Evolutionary conservation across 2,329 filamentous ascomycete genomes (phyloP).

Genomic region (Colletotrichum costaricense): DNA sequence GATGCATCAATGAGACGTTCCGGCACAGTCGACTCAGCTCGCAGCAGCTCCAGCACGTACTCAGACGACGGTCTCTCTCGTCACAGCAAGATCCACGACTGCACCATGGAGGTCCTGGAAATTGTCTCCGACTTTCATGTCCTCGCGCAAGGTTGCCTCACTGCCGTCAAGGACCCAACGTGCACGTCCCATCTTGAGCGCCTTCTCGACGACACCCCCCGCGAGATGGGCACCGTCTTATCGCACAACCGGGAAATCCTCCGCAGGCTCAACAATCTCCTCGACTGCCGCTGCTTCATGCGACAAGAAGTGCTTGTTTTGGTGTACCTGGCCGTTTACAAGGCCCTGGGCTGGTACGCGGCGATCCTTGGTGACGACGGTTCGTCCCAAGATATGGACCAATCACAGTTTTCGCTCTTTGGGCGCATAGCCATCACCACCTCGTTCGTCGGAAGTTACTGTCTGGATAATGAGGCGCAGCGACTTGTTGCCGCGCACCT

Average conservation of each 20-base stretch:
- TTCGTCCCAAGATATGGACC: not conserved
- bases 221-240: constrained; percentile 8
- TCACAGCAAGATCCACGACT: constrained; percentile 5
- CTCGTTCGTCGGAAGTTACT: constrained; percentile 7
- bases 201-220: not conserved
- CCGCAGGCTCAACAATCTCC: not conserved
- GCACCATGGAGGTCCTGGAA: not conserved
- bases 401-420: not conserved
- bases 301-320: constrained; percentile 13
- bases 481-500: constrained; percentile 11
- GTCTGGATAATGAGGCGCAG: constrained; percentile 10
- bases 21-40: not conserved
- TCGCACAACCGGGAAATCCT: not conserved
- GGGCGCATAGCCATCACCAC: constrained; percentile 1
- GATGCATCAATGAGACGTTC: not conserved
- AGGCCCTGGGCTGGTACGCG: constrained; percentile 14
- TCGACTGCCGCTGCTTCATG: constrained; percentile 8
- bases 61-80: not conserved
- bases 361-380: constrained; percentile 6
- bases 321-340: constrained; percentile 2
- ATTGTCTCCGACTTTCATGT: not conserved
- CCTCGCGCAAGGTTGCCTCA: constrained; percentile 4
- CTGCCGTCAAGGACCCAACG: not conserved
- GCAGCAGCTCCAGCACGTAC: not conserved
- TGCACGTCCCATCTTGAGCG: not conserved